Evolutionary conservation across 2,329 filamentous ascomycete genomes (phyloP).

Genomic region (Sporothrix brunneoviolacea): DNA sequence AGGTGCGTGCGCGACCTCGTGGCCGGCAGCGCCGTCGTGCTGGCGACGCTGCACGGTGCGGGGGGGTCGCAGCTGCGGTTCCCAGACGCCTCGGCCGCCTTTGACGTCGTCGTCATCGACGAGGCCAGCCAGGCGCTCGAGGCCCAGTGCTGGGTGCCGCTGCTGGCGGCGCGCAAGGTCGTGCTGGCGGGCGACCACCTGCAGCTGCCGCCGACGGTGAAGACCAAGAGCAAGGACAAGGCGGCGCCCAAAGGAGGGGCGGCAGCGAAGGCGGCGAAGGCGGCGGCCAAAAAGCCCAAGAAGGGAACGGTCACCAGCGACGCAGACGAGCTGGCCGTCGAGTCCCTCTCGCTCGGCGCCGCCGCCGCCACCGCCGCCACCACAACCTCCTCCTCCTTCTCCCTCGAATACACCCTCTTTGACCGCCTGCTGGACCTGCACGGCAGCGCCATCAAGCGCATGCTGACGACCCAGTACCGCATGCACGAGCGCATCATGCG

Average conservation of each 20-base stretch:
- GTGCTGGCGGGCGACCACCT: constrained; percentile 91
- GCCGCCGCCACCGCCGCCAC: constrained; percentile 34
- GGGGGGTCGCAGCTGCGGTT: constrained; percentile 71
- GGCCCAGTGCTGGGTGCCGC: constrained; percentile 92
- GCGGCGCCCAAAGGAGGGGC: neutral
- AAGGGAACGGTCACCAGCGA: neutral
- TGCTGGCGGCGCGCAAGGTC: constrained; percentile 73
- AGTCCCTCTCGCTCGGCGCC: constrained; percentile 28
- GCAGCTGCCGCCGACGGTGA: constrained; percentile 91
- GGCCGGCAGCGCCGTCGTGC: constrained; percentile 72
- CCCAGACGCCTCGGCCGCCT: constrained; percentile 49
- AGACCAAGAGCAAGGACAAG: constrained; percentile 42
- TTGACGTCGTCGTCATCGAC: constrained; percentile 93
- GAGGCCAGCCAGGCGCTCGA: constrained; percentile 94
- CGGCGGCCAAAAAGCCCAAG: neutral
- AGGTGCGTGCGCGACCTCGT: constrained; percentile 74
- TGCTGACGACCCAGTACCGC: constrained; percentile 95
- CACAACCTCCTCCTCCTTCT: no score
- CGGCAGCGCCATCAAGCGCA: constrained; percentile 76
- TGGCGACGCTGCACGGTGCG: constrained; percentile 87
- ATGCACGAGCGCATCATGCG: constrained; percentile 97
- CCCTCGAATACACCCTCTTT: constrained; percentile 85
- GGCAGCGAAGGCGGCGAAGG: neutral
- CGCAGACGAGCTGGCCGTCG: constrained; percentile 2
- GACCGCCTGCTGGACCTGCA: constrained; percentile 79